These are phyloP conservation scores for Heterobasidion parviporum DNA, from an alignment of 1,284 basidiomycete species.

Conservation along the genomic window DNA sequence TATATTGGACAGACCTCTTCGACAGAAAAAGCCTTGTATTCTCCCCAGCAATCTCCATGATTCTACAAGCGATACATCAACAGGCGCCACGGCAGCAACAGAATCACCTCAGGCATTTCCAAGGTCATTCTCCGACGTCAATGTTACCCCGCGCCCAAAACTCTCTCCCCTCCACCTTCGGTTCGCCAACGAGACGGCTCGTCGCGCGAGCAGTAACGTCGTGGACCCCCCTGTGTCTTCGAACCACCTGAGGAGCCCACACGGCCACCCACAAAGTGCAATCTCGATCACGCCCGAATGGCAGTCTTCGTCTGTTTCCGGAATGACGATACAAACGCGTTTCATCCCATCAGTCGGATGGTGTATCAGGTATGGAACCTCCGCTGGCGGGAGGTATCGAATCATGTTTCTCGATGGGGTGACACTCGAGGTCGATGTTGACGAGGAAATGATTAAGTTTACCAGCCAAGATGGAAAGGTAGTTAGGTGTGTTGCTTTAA, in stretches of 20 bases:
- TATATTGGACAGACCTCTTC: not conserved
- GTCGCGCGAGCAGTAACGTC: conserved; percentile 13
- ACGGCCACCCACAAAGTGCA: not conserved
- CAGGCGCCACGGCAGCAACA: not conserved
- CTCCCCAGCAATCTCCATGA: not conserved
- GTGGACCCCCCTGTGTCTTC: conserved; percentile 1
- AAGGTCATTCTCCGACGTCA: conserved; percentile 4
- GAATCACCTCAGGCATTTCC: not conserved
- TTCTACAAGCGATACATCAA: not conserved
- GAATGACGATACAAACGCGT: conserved; percentile 17
- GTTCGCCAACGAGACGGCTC: conserved; percentile 5
- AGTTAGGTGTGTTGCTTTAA: conserved; percentile 18
- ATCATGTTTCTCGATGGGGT: conserved; percentile 41
- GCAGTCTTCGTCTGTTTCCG: not conserved
- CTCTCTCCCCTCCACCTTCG: conserved; percentile 5
- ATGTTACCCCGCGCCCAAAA: conserved; percentile 10
- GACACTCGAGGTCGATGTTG: conserved; percentile 32
- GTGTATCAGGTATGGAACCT: conserved; percentile 30
- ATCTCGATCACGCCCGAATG: not conserved
- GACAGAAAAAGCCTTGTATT: not conserved
- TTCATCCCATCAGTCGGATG: conserved; percentile 35
- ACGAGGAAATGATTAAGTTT: conserved; percentile 32
- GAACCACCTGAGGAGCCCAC: not conserved
- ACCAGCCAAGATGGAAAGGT: conserved; percentile 18
- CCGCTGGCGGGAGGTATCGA: conserved; percentile 29